Conservation (phyloP, 2,329 filamentous ascomycete species). For the Trichoderma sp. region DNA sequence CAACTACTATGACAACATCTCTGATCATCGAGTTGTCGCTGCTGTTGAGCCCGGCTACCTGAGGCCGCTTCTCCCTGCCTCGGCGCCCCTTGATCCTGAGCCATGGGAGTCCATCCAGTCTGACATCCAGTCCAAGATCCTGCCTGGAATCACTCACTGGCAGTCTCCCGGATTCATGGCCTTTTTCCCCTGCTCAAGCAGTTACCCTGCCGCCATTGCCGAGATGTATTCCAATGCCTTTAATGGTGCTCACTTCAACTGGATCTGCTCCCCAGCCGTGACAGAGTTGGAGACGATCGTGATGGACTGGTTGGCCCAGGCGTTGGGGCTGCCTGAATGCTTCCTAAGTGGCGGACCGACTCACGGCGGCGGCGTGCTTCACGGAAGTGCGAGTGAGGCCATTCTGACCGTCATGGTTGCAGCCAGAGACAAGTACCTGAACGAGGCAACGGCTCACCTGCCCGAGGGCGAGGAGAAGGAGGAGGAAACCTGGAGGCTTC, state of each 20-base stretch:
- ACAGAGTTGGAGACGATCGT: slow-evolving; percentile 93
- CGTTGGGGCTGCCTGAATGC: slow-evolving; percentile 67
- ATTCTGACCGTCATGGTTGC: slow-evolving; percentile 84
- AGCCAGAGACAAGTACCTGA: slow-evolving; percentile 75
- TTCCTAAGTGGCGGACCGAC: slow-evolving; percentile 71
- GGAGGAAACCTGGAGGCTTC: slow-evolving; percentile 58
- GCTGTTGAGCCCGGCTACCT: slow-evolving; percentile 83
- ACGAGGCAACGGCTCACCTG: slow-evolving; percentile 53
- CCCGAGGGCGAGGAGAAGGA: slow-evolving; percentile 62
- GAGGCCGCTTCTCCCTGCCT: slow-evolving; percentile 68
- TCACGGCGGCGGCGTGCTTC: slow-evolving; percentile 84
- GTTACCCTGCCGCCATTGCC: slow-evolving; percentile 81
- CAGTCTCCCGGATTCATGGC: slow-evolving; percentile 93
- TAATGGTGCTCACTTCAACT: slow-evolving; percentile 91
- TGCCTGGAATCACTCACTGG: slow-evolving; percentile 93
- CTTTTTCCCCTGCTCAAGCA: slow-evolving; percentile 82
- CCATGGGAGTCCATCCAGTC: slow-evolving; percentile 75
- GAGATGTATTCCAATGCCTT: slow-evolving; percentile 91
- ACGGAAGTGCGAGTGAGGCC: slow-evolving; percentile 85
- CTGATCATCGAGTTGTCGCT: slow-evolving; percentile 68
- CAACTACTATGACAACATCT: slow-evolving; percentile 75
- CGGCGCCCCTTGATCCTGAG: slow-evolving; percentile 64
- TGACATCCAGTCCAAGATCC: slow-evolving; percentile 81
- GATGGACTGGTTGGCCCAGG: slow-evolving; percentile 83
- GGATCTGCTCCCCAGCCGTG: slow-evolving; percentile 88